These are phyloP conservation scores for Acidomyces sp. DNA, from an alignment of 495 filamentous ascomycete genomes.

Conservation along the genomic window DNA sequence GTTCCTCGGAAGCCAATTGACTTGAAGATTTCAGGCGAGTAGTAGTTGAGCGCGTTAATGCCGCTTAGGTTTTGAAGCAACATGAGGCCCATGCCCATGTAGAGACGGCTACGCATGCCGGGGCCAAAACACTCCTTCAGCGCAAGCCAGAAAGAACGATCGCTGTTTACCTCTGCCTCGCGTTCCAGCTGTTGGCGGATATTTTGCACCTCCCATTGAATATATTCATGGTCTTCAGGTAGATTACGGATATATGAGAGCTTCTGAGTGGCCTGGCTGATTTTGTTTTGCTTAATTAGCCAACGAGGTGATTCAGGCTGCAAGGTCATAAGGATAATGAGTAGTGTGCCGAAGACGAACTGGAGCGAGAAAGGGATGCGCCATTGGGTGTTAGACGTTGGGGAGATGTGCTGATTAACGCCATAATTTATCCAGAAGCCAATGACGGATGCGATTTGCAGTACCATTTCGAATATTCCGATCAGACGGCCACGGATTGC, in stretches of 20 bases:
- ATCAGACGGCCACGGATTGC: constrained; percentile 2
- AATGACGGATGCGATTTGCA: constrained; percentile 4
- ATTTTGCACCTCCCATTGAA: too few relatives aligned
- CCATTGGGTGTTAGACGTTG: constrained; percentile 6
- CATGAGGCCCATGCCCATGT: constrained; percentile 14
- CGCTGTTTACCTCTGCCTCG: too few relatives aligned
- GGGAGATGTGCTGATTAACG: neutral
- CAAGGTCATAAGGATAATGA: constrained; percentile 3
- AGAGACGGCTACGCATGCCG: constrained; percentile 6
- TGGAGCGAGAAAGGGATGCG: constrained; percentile 10
- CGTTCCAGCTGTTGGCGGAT: too few relatives aligned
- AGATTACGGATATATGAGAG: too few relatives aligned
- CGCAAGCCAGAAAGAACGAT: neutral
- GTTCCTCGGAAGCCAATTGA: constrained; percentile 13
- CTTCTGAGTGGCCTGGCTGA: too few relatives aligned
- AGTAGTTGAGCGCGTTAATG: constrained; percentile 15
- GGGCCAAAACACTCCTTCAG: constrained; percentile 1
- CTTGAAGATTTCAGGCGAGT: constrained; percentile 16
- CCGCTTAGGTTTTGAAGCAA: constrained; percentile 10
- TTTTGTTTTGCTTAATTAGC: neutral
- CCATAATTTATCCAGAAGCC: constrained; percentile 11
- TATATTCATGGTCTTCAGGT: too few relatives aligned
- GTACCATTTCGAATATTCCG: neutral
- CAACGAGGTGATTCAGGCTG: constrained; percentile 12
- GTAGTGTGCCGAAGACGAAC: constrained; percentile 5